Percentiles rank a stretch among this genome's conserved stretches.
Evolutionary conservation across 2,329 filamentous ascomycete species (phyloP).

Genomic region (Neonectria punicea): DNA sequence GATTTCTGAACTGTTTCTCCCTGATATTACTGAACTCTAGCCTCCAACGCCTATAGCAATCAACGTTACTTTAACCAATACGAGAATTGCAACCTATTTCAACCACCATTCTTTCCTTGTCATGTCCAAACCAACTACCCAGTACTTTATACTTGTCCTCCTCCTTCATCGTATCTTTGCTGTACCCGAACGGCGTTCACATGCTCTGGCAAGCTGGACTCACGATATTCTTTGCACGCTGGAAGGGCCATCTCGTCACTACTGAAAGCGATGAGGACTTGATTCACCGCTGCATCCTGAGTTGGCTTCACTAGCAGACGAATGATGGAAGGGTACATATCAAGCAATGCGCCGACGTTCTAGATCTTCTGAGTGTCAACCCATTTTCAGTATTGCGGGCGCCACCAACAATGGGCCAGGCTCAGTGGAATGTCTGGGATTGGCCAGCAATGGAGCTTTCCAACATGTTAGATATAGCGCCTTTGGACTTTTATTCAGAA

Average conservation of each 20-base stretch:
- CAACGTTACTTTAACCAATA: neutral
- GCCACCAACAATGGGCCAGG: conserved; percentile 32
- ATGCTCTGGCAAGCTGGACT: conserved; percentile 43
- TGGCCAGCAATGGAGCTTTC: conserved; percentile 43
- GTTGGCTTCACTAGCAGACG: conserved; percentile 15
- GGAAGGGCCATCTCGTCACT: conserved; percentile 32
- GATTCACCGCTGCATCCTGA: conserved; percentile 28
- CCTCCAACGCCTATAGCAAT: neutral
- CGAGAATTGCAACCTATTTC: conserved; percentile 6
- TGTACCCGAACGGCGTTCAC: conserved; percentile 40
- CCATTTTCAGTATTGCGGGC: too few species aligned
- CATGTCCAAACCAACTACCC: neutral
- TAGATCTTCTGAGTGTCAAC: conserved; percentile 32
- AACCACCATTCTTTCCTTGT: conserved; percentile 6
- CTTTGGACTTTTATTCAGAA: conserved; percentile 31
- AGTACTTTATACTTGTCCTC: neutral
- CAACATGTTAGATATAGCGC: conserved; percentile 37
- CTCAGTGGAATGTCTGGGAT: conserved; percentile 43
- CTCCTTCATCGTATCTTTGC: conserved; percentile 17
- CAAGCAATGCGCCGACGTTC: conserved; percentile 34
- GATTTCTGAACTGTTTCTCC: too few species aligned
- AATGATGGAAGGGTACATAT: conserved; percentile 29
- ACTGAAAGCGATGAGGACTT: conserved; percentile 27
- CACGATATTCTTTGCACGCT: conserved; percentile 36
- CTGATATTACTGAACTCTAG: too few species aligned